Base-by-base conservation (phyloP, 2,329 filamentous ascomycete genomes). In the Beauveria medogensis region DNA sequence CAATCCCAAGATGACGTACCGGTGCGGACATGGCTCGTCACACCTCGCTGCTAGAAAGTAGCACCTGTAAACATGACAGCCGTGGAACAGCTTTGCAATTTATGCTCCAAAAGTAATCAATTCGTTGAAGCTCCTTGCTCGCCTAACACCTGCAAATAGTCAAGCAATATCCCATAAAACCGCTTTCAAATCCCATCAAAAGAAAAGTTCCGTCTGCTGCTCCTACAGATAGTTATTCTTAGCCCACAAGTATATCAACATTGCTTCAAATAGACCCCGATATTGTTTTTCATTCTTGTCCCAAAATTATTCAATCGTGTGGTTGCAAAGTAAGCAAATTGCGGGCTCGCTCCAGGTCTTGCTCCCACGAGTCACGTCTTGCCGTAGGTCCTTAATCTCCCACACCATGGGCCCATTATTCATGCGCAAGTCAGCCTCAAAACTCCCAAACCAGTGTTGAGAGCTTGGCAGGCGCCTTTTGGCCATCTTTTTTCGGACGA, bases 261-360 rank as follows among this genome's bases (percentile, higher is more conserved):
- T 34, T 24, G 10, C 22, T 40, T 6, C 5, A 48, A 30, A 8
- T 34, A 12, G 20, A 20, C 26, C 20, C 18, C 18, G 14, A 22
- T 9, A 24, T 22, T 7, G 12, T 34, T 14, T 14, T 14, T 34
- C 30, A 22, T 18, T 59, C 72, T 22, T 37, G 12, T 34, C 10
- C 30, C 10, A 34, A 34, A 7, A 52, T 37, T 43, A 80, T 59
- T 80, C 76, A 61, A 83, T 78, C 48, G 71, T 70, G n/a, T 72
- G 67, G 24, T 72, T 72, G 67, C 82, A 85, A 46, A 81, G 67
- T 41, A 84, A 73, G 63, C 82, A 85, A 53, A 73, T 60, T 3
- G 69, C 72, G 40, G 75, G 75, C 67, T 84, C 81, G 12, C 74
- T 78, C 82, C 82, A 85, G 10, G 71, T 73, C 69, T 80, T 82